Evolutionary conservation across 495 filamentous ascomycete species (phyloP).

Genomic region (Penicillium coffeae): DNA sequence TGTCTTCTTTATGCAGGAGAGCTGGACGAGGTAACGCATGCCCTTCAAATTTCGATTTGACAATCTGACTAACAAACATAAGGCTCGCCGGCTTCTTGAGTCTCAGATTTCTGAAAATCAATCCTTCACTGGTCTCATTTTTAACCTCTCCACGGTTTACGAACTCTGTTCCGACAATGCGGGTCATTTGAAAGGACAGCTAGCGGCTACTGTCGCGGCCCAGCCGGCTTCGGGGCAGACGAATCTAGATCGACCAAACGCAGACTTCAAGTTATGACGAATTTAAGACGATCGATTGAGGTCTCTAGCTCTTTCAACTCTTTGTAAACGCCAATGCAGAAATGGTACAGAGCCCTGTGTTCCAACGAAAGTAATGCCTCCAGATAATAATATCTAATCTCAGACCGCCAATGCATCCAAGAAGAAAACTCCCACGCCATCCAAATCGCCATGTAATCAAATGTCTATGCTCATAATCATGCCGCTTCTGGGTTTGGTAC

Average conservation of each 20-base stretch:
- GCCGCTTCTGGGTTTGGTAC: slow-evolving; percentile 18
- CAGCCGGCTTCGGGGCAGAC: slow-evolving; percentile 37
- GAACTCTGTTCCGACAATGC: slow-evolving; percentile 82
- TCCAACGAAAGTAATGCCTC: slow-evolving; percentile 8
- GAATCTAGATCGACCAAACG: slow-evolving; percentile 67
- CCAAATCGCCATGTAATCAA: slow-evolving; percentile 11
- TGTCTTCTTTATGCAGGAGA: slow-evolving; percentile 74
- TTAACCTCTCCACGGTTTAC: slow-evolving; percentile 88
- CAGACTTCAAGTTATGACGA: slow-evolving; percentile 71
- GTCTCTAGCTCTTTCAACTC: slow-evolving; percentile 13
- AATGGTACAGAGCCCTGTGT: background rate
- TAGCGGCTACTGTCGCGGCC: slow-evolving; percentile 66
- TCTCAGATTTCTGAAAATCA: slow-evolving; percentile 54
- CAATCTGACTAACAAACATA: background rate
- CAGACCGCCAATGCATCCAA: slow-evolving; percentile 7
- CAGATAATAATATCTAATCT: slow-evolving; percentile 12
- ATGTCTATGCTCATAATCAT: slow-evolving; percentile 14
- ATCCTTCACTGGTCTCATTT: slow-evolving; percentile 71
- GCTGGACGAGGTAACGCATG: slow-evolving; percentile 59
- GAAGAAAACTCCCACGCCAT: slow-evolving; percentile 10
- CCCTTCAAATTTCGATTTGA: background rate
- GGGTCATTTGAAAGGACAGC: slow-evolving; percentile 58
- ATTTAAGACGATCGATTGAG: slow-evolving; percentile 6
- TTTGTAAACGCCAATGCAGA: slow-evolving; percentile 12
- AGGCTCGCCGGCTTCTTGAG: slow-evolving; percentile 61